Evolutionary conservation across 2,329 filamentous ascomycete genomes (phyloP).

Genomic region (Thielaviopsis punctulata): DNA sequence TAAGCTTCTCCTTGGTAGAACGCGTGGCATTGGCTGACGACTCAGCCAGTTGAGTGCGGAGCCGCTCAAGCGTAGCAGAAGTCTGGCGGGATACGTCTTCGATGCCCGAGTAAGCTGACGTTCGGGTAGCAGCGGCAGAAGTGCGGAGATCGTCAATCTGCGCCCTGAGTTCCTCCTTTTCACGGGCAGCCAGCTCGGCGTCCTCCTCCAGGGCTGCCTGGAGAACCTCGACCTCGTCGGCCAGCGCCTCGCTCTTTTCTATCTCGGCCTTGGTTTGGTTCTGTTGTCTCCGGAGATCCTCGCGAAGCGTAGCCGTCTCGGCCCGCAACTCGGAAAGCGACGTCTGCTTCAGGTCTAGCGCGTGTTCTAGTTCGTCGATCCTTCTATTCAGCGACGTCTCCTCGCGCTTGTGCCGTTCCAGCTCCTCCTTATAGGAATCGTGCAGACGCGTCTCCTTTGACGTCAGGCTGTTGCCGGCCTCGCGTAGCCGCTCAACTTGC

Average conservation of each 20-base stretch:
- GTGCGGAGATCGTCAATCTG: conserved; percentile 17
- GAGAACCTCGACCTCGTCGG: conserved; percentile 62
- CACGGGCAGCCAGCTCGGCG: conserved; percentile 33
- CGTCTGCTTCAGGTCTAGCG: conserved; percentile 49
- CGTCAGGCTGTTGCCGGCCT: conserved; percentile 48
- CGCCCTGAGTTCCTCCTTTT: conserved; percentile 16
- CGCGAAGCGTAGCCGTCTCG: conserved; percentile 47
- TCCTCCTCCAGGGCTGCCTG: conserved; percentile 50
- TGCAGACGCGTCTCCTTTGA: conserved; percentile 51
- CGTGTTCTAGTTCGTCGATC: conserved; percentile 55
- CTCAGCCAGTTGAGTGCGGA: conserved; percentile 41
- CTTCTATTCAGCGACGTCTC: conserved; percentile 55
- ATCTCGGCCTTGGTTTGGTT: conserved; percentile 43
- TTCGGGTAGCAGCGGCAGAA: conserved; percentile 12
- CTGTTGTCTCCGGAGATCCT: conserved; percentile 52
- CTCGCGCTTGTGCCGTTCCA: conserved; percentile 53
- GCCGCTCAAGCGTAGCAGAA: conserved; percentile 23
- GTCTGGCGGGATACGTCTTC: conserved; percentile 11
- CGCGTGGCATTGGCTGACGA: conserved; percentile 39
- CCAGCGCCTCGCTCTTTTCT: conserved; percentile 49
- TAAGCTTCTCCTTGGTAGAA: conserved; percentile 41
- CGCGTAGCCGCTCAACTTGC: conserved; percentile 52
- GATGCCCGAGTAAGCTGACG: conserved; percentile 15
- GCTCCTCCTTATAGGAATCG: conserved; percentile 51
- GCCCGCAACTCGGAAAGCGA: conserved; percentile 46